A percentile compares a stretch with the other conserved stretches of the same genome.
phyloP scores from a whole-genome alignment of 495 filamentous ascomycete genomes.

The Penicillium goetzii region DNA sequence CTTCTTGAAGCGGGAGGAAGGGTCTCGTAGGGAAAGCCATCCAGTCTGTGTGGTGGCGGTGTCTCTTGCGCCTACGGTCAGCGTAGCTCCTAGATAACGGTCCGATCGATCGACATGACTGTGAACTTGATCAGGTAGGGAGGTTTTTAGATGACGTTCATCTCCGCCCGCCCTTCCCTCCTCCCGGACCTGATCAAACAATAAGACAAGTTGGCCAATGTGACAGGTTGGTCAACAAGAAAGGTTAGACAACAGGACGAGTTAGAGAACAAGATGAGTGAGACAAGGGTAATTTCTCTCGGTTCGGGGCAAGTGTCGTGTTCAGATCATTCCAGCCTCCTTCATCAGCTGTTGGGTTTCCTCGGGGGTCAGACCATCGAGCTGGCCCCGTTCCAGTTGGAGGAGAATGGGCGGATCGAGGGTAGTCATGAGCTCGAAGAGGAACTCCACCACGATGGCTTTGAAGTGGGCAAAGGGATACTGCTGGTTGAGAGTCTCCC shows the following conservation, averaged over 20 bases:
- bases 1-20: not conserved
- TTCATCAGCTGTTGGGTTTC: slow-evolving; percentile 41
- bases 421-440: slow-evolving; percentile 40
- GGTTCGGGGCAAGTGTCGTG: not conserved
- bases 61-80: not conserved
- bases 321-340: slow-evolving; percentile 34
- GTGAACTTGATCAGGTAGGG: too few relatives aligned
- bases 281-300: not conserved
- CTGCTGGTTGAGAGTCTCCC: slow-evolving; percentile 11
- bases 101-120: not conserved
- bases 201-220: too few relatives aligned
- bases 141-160: too few relatives aligned
- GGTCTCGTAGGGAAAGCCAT: not conserved
- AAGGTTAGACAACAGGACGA: too few relatives aligned
- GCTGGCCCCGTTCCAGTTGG: slow-evolving; percentile 49
- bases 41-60: not conserved
- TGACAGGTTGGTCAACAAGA: too few relatives aligned
- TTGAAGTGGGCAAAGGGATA: slow-evolving; percentile 31
- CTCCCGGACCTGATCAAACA: not conserved
- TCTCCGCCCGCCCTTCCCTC: not conserved
- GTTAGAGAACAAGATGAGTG: too few relatives aligned
- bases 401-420: slow-evolving; percentile 46
- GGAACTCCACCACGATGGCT: slow-evolving; percentile 29
- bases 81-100: too few relatives aligned
- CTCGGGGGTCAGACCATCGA: slow-evolving; percentile 39